Percentiles rank a stretch among this genome's conserved stretches.
These are phyloP conservation scores for Cytospora piceicola DNA, from an alignment of 2,329 filamentous ascomycete genomes.

Conservation along the genomic window DNA sequence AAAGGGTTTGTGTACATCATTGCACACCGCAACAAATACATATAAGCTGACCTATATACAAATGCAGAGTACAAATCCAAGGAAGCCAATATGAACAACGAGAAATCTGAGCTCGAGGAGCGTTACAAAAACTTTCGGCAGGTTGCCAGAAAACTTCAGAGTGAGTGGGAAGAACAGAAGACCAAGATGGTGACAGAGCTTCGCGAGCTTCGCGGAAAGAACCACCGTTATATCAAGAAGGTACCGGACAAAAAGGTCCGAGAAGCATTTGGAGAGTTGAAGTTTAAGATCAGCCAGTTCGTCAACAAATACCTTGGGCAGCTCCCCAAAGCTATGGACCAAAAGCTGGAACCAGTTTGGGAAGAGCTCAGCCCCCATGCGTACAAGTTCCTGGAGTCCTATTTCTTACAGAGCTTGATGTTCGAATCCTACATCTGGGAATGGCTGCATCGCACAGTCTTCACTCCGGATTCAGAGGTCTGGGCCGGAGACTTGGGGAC, in stretches of 20 bases:
- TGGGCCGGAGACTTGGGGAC: slow-evolving; percentile 13
- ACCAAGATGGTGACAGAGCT: slow-evolving; percentile 8
- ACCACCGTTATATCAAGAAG: slow-evolving; percentile 5
- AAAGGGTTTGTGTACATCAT: background rate
- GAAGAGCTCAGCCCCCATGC: background rate
- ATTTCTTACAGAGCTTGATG: background rate
- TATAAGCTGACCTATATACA: background rate
- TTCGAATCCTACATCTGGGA: slow-evolving; percentile 26
- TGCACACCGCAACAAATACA: background rate
- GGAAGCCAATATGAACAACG: background rate
- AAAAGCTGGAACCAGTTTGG: background rate
- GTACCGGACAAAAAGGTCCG: slow-evolving; percentile 29
- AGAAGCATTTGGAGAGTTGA: slow-evolving; percentile 17
- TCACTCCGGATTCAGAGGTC: background rate
- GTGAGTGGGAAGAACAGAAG: background rate
- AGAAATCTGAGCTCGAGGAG: background rate
- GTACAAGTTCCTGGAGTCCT: background rate
- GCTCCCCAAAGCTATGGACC: background rate
- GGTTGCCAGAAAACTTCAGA: background rate
- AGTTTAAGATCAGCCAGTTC: slow-evolving; percentile 30
- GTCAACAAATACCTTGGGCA: slow-evolving; percentile 5
- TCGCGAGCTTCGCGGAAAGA: slow-evolving; percentile 8
- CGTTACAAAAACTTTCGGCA: background rate
- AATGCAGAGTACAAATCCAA: background rate
- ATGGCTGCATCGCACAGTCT: background rate